Conservation (phyloP, 2,329 filamentous ascomycete species). For the Aspergillus sp. region DNA sequence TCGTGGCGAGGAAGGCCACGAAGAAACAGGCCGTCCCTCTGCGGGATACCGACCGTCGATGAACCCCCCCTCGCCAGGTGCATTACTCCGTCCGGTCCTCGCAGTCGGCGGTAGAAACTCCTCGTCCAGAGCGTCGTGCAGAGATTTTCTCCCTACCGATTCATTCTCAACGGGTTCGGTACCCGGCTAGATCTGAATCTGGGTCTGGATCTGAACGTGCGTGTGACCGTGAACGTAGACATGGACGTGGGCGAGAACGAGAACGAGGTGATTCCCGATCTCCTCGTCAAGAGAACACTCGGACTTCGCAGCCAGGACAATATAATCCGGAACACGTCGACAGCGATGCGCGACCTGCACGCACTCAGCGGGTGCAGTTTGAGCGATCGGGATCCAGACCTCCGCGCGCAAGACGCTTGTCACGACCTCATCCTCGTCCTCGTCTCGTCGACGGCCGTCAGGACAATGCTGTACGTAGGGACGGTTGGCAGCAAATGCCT, state of each 20-base stretch:
- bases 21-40: no score
- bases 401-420: neutral
- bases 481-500: neutral
- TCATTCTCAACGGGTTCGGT: neutral
- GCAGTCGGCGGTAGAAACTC: no score
- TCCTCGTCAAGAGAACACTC: neutral
- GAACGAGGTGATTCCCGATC: neutral
- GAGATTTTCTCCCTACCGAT: neutral
- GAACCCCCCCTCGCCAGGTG: neutral
- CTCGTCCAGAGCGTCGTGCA: neutral
- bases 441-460: neutral
- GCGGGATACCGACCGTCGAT: neutral
- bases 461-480: neutral
- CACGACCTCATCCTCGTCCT: neutral
- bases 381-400: neutral
- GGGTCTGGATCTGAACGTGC: no score
- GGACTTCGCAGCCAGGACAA: neutral
- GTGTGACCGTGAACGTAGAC: neutral
- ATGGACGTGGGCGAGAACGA: no score
- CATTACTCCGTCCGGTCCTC: no score
- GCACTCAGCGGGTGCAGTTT: no score
- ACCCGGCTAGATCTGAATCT: neutral
- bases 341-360: no score
- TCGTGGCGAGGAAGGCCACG: no score
- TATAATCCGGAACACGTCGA: neutral